Percentiles rank a stretch among this genome's conserved stretches.
Evolutionary conservation across 169 alveolate genomes (phyloP).

Genomic region (Ichthyophthirius multifiliis): DNA sequence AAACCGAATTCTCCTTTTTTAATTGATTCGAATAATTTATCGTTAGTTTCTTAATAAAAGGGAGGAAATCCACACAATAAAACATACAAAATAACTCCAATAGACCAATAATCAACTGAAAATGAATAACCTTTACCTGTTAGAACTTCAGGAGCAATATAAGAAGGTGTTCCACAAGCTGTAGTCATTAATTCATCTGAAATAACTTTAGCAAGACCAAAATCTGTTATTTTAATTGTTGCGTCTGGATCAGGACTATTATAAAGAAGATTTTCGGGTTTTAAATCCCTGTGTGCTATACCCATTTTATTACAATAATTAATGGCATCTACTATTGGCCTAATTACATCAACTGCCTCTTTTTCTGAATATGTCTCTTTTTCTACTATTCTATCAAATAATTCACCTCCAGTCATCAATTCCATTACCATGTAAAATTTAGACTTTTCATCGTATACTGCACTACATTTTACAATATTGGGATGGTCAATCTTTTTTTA

Average conservation of each 20-base stretch:
- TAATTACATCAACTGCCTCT: slow-evolving; percentile 82
- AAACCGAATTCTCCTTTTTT: slow-evolving; percentile 70
- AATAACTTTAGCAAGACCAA: slow-evolving; percentile 80
- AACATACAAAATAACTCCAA: slow-evolving; percentile 85
- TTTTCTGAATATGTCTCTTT: slow-evolving; percentile 79
- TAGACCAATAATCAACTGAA: slow-evolving; percentile 86
- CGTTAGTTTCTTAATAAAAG: slow-evolving; percentile 81
- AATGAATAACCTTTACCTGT: slow-evolving; percentile 80
- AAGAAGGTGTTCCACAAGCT: slow-evolving; percentile 90
- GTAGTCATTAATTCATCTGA: slow-evolving; percentile 80
- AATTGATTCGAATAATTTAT: slow-evolving; percentile 69
- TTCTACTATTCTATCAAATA: slow-evolving; percentile 84
- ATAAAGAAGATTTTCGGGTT: slow-evolving; percentile 85
- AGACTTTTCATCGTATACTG: slow-evolving; percentile 68
- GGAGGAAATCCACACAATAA: slow-evolving; percentile 87
- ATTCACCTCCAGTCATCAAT: slow-evolving; percentile 82
- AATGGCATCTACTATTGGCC: slow-evolving; percentile 85
- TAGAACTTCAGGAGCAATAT: slow-evolving; percentile 88
- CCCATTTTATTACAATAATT: slow-evolving; percentile 82
- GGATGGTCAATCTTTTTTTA: slow-evolving; percentile 70
- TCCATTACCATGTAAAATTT: slow-evolving; percentile 70
- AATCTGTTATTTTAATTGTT: slow-evolving; percentile 80
- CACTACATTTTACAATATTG: slow-evolving; percentile 72
- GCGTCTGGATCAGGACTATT: slow-evolving; percentile 68
- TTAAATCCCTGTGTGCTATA: slow-evolving; percentile 84